Percentiles rank a stretch among this genome's conserved stretches.
These are phyloP conservation scores for Gymnopilus junonius DNA, from an alignment of 768 basidiomycete genomes.

Conservation along the genomic window DNA sequence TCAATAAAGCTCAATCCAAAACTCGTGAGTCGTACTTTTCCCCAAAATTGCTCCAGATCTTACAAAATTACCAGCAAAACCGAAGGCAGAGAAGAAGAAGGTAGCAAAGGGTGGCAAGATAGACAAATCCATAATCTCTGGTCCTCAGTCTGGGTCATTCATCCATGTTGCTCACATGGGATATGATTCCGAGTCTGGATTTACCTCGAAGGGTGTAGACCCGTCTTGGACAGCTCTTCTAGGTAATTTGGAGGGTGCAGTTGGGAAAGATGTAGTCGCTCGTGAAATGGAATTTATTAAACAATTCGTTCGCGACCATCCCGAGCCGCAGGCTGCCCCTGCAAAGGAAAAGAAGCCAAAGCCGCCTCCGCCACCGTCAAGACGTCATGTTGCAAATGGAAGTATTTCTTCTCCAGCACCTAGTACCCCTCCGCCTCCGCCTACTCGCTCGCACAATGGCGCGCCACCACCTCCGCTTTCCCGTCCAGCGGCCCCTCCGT, in stretches of 20 bases:
- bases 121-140: conserved; percentile 92
- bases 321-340: conserved; percentile 33
- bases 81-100: conserved; percentile 61
- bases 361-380: conserved; percentile 57
- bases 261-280: conserved; percentile 69
- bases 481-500: conserved; percentile 41
- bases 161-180: conserved; percentile 96
- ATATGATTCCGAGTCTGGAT: conserved; percentile 85
- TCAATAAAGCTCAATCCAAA: conserved; percentile 59
- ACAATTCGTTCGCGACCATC: conserved; percentile 68
- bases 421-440: conserved; percentile 39
- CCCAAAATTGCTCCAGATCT: not conserved
- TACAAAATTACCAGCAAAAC: conserved; percentile 45
- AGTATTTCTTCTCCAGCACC: conserved; percentile 39
- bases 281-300: conserved; percentile 91
- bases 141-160: conserved; percentile 78
- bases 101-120: conserved; percentile 73
- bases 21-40: conserved; percentile 40
- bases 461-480: conserved; percentile 33
- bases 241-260: conserved; percentile 56
- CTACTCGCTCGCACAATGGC: conserved; percentile 34
- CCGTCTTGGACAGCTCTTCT: conserved; percentile 85
- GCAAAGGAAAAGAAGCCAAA: conserved; percentile 49
- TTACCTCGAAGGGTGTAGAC: conserved; percentile 86
- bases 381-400: conserved; percentile 43